Conservation (phyloP, 345 rosid species). For the Salix exigua region DNA sequence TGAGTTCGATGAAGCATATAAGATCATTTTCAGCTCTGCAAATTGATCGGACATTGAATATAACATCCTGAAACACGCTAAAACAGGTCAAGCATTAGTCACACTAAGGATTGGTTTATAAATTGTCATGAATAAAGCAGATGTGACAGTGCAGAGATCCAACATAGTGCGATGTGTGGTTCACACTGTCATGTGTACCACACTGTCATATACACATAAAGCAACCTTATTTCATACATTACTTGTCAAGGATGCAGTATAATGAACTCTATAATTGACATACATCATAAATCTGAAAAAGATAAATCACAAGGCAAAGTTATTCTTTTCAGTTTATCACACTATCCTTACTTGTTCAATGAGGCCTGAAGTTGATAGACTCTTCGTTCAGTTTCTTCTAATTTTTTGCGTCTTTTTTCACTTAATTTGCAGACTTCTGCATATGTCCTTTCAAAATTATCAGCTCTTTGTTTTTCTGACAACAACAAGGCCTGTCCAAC, state of each 20-base stretch:
- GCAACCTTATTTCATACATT: background rate
- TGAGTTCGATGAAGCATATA: constrained; percentile 49
- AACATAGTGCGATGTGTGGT: background rate
- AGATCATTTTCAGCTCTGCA: constrained; percentile 64
- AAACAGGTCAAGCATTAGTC: constrained; percentile 56
- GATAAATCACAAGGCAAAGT: background rate
- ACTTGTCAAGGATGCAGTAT: background rate
- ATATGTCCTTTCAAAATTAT: constrained; percentile 56
- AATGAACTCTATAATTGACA: background rate
- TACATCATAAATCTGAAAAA: background rate
- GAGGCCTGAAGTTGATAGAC: constrained; percentile 74
- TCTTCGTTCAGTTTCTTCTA: constrained; percentile 72
- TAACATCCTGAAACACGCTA: constrained; percentile 84
- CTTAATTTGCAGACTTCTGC: constrained; percentile 57
- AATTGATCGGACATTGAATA: constrained; percentile 81
- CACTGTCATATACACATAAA: no score
- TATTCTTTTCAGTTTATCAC: background rate
- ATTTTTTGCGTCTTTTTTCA: constrained; percentile 61
- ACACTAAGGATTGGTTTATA: constrained; percentile 22
- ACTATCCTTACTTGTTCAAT: constrained; percentile 65
- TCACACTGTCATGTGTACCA: no score
- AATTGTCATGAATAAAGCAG: background rate
- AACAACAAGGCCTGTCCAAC: constrained; percentile 46
- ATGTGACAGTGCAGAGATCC: background rate
- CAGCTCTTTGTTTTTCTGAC: constrained; percentile 74